These are phyloP conservation scores for Vitis cinerea DNA, from an alignment of 164 flowering plant genomes.

Conservation along the genomic window DNA sequence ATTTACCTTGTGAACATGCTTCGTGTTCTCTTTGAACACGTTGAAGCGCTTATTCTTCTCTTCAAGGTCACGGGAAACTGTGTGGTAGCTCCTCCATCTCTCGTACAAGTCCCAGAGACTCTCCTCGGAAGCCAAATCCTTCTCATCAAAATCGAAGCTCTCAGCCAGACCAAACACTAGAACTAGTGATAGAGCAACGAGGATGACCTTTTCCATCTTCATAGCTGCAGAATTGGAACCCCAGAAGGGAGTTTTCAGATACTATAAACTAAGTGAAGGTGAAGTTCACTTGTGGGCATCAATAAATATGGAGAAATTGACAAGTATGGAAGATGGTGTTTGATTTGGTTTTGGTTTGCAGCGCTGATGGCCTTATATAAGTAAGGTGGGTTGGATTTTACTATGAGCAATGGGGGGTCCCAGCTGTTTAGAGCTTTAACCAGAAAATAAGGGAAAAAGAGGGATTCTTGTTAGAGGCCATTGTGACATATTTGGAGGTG, in stretches of 20 bases:
- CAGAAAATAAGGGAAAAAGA: conserved; percentile 19
- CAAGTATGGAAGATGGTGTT: too few relatives aligned
- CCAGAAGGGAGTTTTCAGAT: too few relatives aligned
- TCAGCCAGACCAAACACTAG: conserved; percentile 27
- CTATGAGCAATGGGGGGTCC: not conserved
- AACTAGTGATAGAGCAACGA: conserved; percentile 28
- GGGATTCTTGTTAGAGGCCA: not conserved
- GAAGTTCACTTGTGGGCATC: not conserved
- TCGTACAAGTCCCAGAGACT: conserved; percentile 64
- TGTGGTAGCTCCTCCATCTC: conserved; percentile 71
- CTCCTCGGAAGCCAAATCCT: conserved; percentile 59
- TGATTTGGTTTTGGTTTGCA: too few relatives aligned
- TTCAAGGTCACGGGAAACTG: conserved; percentile 38
- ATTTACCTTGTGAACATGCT: conserved; percentile 53
- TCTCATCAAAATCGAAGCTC: conserved; percentile 56
- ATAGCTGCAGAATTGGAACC: conserved; percentile 3
- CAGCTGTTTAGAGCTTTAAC: not conserved
- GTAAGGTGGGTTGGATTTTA: not conserved
- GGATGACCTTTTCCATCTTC: conserved; percentile 25
- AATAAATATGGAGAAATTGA: not conserved
- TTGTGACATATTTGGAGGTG: not conserved
- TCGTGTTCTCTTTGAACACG: conserved; percentile 61
- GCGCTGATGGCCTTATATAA: not conserved
- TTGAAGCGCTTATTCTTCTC: conserved; percentile 68
- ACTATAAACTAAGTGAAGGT: too few relatives aligned